Evolutionary conservation across 495 filamentous ascomycete genomes (phyloP).

Genomic region (Patellaria atrata): DNA sequence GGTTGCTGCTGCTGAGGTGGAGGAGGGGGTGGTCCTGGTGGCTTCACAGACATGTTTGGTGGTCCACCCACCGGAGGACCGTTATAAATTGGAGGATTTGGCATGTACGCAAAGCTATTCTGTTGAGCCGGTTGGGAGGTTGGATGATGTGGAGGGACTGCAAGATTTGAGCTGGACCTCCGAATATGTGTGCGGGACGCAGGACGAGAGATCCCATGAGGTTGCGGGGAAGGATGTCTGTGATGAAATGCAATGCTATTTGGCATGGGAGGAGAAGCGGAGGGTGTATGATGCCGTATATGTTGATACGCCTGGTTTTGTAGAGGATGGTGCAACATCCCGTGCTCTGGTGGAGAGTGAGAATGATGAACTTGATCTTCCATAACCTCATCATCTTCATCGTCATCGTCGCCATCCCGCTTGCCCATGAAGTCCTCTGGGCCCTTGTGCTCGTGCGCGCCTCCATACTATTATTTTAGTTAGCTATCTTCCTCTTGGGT

Average conservation of each 20-base stretch:
- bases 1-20: conserved; percentile 20
- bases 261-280: conserved; percentile 75
- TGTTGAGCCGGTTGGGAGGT: conserved; percentile 47
- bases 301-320: conserved; percentile 63
- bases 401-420: conserved; percentile 72
- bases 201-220: conserved; percentile 61
- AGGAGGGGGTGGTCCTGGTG: conserved; percentile 26
- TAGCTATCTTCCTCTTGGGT: conserved; percentile 3
- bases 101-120: conserved; percentile 74
- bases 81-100: conserved; percentile 74
- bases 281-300: conserved; percentile 69
- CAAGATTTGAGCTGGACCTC: conserved; percentile 61
- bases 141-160: conserved; percentile 41
- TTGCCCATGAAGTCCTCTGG: conserved; percentile 83
- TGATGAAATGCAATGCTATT: conserved; percentile 62
- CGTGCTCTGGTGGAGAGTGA: conserved; percentile 39
- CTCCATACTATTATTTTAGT: conserved; percentile 53
- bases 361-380: conserved; percentile 43
- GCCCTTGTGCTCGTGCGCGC: conserved; percentile 89
- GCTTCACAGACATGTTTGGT: conserved; percentile 10
- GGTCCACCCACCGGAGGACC: conserved; percentile 33
- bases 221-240: conserved; percentile 67
- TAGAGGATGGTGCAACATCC: conserved; percentile 59
- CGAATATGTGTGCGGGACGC: conserved; percentile 66
- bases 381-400: conserved; percentile 60